Evolutionary conservation across 1,284 basidiomycete genomes (phyloP), one percentile per base, ranked within the genome.

Genomic region (Apiotrichum laibachii): DNA sequence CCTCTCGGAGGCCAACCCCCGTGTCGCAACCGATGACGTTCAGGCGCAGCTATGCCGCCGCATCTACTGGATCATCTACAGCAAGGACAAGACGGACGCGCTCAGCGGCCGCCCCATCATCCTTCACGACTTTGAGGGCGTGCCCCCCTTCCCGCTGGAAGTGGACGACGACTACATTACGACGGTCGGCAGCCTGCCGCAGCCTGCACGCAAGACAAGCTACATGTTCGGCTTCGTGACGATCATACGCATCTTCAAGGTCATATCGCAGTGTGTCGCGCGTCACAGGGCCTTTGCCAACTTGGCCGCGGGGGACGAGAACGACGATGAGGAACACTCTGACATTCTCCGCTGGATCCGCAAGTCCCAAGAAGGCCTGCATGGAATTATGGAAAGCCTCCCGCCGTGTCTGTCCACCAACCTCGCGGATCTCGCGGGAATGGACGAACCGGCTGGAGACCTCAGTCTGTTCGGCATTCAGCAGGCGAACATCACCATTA

Each of bases 151-250:
- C 7, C 70, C 70, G 5, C 55, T 67, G 45, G 62, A 67, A 47
- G 56, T 70, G 1, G 70, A 72, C 65, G 70, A 72, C 65, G 70
- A 72, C 45, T 67, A 63, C 50, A 58, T 72, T 35, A 65, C 70
- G 15, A 53, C 54, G 34, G 55, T 49, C 13, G 53, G 59, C 6
- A 15, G 51, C 37, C 53, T 60, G 1, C 57, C 60, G 7, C 66
- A 67, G 47, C 67, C 65, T 0, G 22, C 34, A 10, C 42, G 50
- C 15, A 43, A 37, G 4, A 43, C 57, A 11, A 60, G 59, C 42
- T 64, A 67, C 47, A 70, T 72, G 58, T 50, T 60, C 12, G 70
- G 70, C 16, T 70, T 67, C 45, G 53, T 62, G 21, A 53, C 60
- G 31, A 56, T 67, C 19, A 50, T 59, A 39, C 57, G 62, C 18